A percentile compares a stretch with the other conserved stretches of the same genome.
Evolutionary conservation across 805 yeast genomes (phyloP).

Genomic region (Ogataea siamensis): DNA sequence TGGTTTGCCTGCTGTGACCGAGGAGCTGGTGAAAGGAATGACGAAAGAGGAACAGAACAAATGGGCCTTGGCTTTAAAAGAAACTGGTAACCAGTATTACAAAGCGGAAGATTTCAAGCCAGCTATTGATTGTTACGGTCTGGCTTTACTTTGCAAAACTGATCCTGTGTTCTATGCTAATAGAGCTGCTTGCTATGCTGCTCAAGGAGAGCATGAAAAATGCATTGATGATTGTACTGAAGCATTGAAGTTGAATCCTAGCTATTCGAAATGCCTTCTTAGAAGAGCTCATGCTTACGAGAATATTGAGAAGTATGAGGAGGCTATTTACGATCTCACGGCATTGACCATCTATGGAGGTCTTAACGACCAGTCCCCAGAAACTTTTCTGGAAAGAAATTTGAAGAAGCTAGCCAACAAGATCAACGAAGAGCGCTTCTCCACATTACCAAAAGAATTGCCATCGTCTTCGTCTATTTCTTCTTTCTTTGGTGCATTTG

Average conservation of each 20-base stretch:
- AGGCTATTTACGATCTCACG: conserved; percentile 89
- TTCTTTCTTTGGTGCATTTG: conserved; percentile 87
- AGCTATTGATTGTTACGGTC: conserved; percentile 79
- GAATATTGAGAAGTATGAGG: conserved; percentile 69
- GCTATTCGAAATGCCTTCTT: conserved; percentile 84
- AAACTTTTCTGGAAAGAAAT: conserved; percentile 81
- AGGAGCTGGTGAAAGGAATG: conserved; percentile 44
- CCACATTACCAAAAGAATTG: conserved; percentile 50
- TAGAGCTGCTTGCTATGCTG: conserved; percentile 93
- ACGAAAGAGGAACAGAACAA: conserved; percentile 52
- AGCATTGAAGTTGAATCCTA: conserved; percentile 84
- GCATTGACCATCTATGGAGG: conserved; percentile 85
- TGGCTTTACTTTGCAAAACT: conserved; percentile 69
- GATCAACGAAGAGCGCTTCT: conserved; percentile 60
- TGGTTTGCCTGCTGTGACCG: conserved; percentile 59
- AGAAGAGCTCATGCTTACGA: conserved; percentile 95
- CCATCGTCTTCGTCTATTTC: conserved; percentile 83
- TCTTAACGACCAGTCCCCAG: conserved; percentile 67
- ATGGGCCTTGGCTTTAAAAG: conserved; percentile 77
- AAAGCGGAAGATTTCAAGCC: conserved; percentile 62
- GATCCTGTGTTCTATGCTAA: conserved; percentile 93
- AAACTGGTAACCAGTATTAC: conserved; percentile 82
- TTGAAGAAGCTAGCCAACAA: conserved; percentile 76
- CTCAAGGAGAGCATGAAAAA: conserved; percentile 73
- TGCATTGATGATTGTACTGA: conserved; percentile 84